phyloP scores from a whole-genome alignment of 768 basidiomycete species.

The Hypsizygus marmoreus region DNA sequence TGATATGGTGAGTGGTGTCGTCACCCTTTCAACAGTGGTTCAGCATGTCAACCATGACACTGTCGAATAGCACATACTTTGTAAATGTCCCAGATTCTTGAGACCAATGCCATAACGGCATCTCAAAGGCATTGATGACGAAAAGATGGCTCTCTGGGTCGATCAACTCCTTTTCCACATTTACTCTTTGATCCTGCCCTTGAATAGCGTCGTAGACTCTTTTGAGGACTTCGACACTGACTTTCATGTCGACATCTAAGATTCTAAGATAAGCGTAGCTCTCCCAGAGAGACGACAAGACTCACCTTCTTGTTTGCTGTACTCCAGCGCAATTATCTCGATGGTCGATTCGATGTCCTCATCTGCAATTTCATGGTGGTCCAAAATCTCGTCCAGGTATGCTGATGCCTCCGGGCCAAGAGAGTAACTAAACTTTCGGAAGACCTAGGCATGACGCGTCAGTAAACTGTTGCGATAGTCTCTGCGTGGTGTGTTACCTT shows the following conservation, averaged over 20 bases:
- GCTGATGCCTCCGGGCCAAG: slow-evolving; percentile 77
- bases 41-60: not conserved
- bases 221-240: slow-evolving; percentile 63
- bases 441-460: slow-evolving; percentile 51
- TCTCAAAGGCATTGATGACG: slow-evolving; percentile 89
- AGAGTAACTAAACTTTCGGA: slow-evolving; percentile 87
- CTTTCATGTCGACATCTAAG: slow-evolving; percentile 81
- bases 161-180: slow-evolving; percentile 59
- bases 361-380: slow-evolving; percentile 68
- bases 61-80: slow-evolving; percentile 62
- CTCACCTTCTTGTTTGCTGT: slow-evolving; percentile 86
- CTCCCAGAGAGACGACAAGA: not conserved
- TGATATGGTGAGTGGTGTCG: slow-evolving; percentile 63
- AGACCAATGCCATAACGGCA: slow-evolving; percentile 95
- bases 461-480: not conserved
- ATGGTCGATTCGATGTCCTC: slow-evolving; percentile 73
- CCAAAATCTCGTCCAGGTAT: slow-evolving; percentile 71
- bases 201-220: slow-evolving; percentile 78
- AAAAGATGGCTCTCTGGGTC: slow-evolving; percentile 83
- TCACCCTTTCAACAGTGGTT: slow-evolving; percentile 40
- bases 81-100: slow-evolving; percentile 85
- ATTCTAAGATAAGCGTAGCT: not conserved
- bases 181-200: slow-evolving; percentile 55
- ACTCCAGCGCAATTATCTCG: slow-evolving; percentile 82
- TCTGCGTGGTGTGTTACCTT: slow-evolving; percentile 33